Evolutionary conservation across 2,329 filamentous ascomycete genomes (phyloP), one percentile per base, ranked within the genome.

Genomic region (Penicillium sp.): DNA sequence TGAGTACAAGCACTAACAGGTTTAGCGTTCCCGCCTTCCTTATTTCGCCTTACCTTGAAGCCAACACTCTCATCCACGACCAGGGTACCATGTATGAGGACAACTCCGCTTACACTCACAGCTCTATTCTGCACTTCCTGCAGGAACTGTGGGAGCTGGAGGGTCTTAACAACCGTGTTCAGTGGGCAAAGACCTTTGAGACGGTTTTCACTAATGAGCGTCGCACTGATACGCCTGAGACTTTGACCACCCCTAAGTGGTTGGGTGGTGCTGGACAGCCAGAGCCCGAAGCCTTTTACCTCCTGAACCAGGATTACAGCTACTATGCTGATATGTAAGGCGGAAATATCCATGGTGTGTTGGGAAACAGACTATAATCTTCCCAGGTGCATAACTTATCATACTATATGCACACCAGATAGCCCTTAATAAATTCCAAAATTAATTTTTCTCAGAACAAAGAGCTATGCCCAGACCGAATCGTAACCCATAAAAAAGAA

Each of bases 141-240:
- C 74, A 77, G 60, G 68, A 76, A 49, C 64, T 78, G 11, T 77
- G 76, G 74, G 68, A 60, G 0, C 61, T 78, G 16, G 70, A 77
- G 31, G 71, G 73, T 2, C 52, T 78, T 16, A 76, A 77, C 58
- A 76, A 76, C 52, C 69, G 75, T 2, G 74, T 78, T 16, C 72
- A 76, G 54, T 77, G 75, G 74, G 73, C 74, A 42, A 74, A 76
- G 65, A 76, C 73, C 0, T 77, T 77, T 51, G 73, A 77, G 59
- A 59, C 72, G 47, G 60, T 75, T 24, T 76, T 76, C 49, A 57
- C 61, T 7, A 44, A 49, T 16, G 43, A 53, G 33, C 53, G 50
- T 21, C 66, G 68, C 16, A 50, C 59, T 8, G 68, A 75, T 47
- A 67, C 65, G 1, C 68, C 68, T 19, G 55, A 68, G 55, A 67